Conservation (phyloP, 2,329 filamentous ascomycete species). For the Colletotrichum gloeosporioides region DNA sequence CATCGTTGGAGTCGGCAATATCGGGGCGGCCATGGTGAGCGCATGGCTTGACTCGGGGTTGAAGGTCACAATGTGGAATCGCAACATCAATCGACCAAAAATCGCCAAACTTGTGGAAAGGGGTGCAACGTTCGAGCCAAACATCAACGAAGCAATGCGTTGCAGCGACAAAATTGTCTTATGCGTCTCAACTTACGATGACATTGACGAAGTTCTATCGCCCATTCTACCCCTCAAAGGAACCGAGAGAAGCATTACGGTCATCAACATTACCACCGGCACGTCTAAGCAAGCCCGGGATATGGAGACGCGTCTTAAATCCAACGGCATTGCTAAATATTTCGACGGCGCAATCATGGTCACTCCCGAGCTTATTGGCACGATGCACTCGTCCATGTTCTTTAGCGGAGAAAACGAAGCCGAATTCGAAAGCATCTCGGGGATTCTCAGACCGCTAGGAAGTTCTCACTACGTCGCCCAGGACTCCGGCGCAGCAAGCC, state of each 20-base stretch:
- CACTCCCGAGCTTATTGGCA: slow-evolving; percentile 30
- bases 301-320: slow-evolving; percentile 20
- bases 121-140: slow-evolving; percentile 8
- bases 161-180: slow-evolving; percentile 25
- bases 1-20: slow-evolving; percentile 10
- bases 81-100: background rate
- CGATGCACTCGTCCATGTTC: slow-evolving; percentile 24
- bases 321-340: slow-evolving; percentile 21
- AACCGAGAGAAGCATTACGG: background rate
- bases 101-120: background rate
- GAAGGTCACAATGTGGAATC: slow-evolving; percentile 8
- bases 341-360: slow-evolving; percentile 35
- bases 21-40: background rate
- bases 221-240: background rate
- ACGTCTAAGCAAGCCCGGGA: slow-evolving; percentile 26
- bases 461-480: slow-evolving; percentile 20
- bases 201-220: slow-evolving; percentile 16
- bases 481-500: slow-evolving; percentile 26
- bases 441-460: slow-evolving; percentile 25
- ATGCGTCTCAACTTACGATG: slow-evolving; percentile 30
- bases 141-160: slow-evolving; percentile 19
- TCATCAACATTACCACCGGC: slow-evolving; percentile 34
- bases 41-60: background rate
- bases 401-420: slow-evolving; percentile 26
- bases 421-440: background rate